Evolutionary conservation across 495 filamentous ascomycete genomes (phyloP), one percentile per base, ranked within the genome.

Genomic region (Penicillium flavigenum): DNA sequence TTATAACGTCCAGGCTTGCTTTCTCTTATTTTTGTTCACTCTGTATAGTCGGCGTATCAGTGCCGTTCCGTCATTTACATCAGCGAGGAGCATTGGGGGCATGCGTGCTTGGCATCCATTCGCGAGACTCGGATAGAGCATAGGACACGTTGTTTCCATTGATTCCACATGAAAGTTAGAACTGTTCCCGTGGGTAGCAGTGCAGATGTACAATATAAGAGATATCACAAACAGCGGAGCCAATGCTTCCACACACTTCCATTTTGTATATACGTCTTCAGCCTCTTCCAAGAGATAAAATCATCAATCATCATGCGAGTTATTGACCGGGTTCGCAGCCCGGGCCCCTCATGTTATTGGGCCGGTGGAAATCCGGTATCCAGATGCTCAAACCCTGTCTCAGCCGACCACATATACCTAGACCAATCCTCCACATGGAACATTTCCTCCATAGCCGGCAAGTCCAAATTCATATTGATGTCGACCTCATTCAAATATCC

Each of bases 391-490:
- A 69, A 64, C 26, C 66, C 66, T 3, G 59, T 69, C 49, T 69
- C 65, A 20, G 65, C 56, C 46, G 68, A 71, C 63, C 63, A 71
- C 59, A 69, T 64, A 49, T 67, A 71, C 53, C 66, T 54, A 34
- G 68, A 67, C 68, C 68, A 71, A 53, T 69, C 66, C 48, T 71
- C 66, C 16, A 66, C 61, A 53, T 61, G 57, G 36, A 65, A 69
- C 5, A 53, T 27, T 4, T 61, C 66, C 24, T 69, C 68, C 19
- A 55, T 59, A 42, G 60, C 60, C 2, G 60, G 58, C n/a, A 69
- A 5, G 47, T 66, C 64, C 38, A 68, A 29, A 36, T 70, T 59
- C 63, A 69, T 63, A 38, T 64, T 58, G 46, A 71, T 29, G 3
- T 50, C 19, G 9, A 46, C 54, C 7, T 58, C 54, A 42, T 60